A percentile compares a stretch with the other conserved stretches of the same genome.
These are phyloP conservation scores for Epicoccum nigrum DNA, from an alignment of 2,329 filamentous ascomycete species.

Conservation along the genomic window DNA sequence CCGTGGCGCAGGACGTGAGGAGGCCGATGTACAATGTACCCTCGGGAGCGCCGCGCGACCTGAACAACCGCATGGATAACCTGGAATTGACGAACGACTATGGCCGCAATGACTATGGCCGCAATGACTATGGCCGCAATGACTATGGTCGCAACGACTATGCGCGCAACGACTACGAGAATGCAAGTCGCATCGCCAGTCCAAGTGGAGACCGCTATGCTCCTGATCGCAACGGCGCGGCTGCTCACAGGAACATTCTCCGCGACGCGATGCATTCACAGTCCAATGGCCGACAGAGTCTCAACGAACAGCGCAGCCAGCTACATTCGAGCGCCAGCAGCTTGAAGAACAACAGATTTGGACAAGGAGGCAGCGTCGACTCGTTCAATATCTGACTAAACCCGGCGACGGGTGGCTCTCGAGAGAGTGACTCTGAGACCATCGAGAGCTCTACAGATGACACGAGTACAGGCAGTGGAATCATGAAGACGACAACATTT, in stretches of 20 bases:
- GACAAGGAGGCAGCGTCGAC: conserved; percentile 6
- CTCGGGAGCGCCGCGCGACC: not conserved
- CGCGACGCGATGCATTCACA: conserved; percentile 7
- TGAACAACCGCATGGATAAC: conserved; percentile 11
- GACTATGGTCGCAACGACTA: conserved; percentile 5
- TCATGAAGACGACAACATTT: conserved; percentile 10
- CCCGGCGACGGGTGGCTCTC: conserved; percentile 1
- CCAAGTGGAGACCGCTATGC: conserved; percentile 2
- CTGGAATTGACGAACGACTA: conserved; percentile 10
- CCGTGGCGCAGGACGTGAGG: conserved; percentile 37
- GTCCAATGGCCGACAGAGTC: not conserved
- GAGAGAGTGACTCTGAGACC: not conserved
- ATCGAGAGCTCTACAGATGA: conserved; percentile 2
- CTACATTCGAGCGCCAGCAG: not conserved
- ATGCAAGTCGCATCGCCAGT: not conserved
- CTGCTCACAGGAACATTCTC: conserved; percentile 6
- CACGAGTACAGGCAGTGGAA: conserved; percentile 2
- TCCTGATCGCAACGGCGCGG: conserved; percentile 4
- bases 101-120: not conserved
- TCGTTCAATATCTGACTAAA: conserved; percentile 14
- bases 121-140: conserved; percentile 5
- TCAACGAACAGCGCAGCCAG: conserved; percentile 1
- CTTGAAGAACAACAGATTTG: not conserved
- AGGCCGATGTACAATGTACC: conserved; percentile 8
- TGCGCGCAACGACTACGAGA: too few species aligned